Evolutionary conservation across 768 basidiomycete species (phyloP).

Genomic region (Dacryopinax spathularia): DNA sequence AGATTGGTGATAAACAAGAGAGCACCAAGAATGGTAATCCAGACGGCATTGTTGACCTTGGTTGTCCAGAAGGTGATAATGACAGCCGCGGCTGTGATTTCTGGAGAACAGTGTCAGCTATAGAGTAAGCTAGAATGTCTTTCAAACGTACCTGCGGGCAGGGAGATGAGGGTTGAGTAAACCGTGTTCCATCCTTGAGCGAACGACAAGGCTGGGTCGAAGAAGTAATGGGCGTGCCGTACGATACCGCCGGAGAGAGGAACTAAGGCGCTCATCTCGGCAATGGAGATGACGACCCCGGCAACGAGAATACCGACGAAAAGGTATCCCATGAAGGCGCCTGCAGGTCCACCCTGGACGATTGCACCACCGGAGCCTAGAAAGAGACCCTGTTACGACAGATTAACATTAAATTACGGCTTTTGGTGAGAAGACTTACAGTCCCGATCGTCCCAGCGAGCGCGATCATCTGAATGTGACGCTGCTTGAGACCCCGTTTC

Average conservation of each 20-base stretch:
- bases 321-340: conserved; percentile 22
- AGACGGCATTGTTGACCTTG: conserved; percentile 22
- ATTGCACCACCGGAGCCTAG: conserved; percentile 21
- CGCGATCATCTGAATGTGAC: conserved; percentile 63
- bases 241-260: conserved; percentile 2
- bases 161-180: neutral
- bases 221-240: conserved; percentile 1
- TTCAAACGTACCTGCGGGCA: neutral
- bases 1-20: conserved; percentile 29
- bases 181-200: neutral
- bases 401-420: neutral
- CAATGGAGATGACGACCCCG: conserved; percentile 23
- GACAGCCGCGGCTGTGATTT: conserved; percentile 57
- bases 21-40: conserved; percentile 18
- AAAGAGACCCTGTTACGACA: conserved; percentile 18
- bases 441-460: neutral
- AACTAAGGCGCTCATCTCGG: conserved; percentile 8
- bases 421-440: neutral
- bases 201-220: neutral
- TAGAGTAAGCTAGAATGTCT: neutral
- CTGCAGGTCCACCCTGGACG: conserved; percentile 21
- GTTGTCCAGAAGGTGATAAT: conserved; percentile 59
- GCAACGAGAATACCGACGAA: conserved; percentile 23
- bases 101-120: conserved; percentile 15
- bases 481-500: conserved; percentile 54